phyloP scores from a whole-genome alignment of 2,329 filamentous ascomycete species.

The Neophaeococcomyces mojaviensis region DNA sequence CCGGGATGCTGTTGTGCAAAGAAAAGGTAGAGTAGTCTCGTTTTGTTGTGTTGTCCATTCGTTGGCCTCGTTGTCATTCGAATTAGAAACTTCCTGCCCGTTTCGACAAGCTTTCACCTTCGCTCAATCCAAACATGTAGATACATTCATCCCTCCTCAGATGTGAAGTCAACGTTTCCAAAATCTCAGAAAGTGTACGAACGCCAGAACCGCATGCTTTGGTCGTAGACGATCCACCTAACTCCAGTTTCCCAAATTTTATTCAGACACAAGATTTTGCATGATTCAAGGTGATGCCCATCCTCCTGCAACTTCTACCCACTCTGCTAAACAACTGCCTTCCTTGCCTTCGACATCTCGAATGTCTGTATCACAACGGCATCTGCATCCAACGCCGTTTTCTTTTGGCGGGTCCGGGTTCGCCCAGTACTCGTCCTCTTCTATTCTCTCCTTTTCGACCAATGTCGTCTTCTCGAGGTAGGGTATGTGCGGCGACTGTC shows the following conservation, averaged over 20 bases:
- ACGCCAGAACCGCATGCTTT: constrained; percentile 14
- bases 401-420: constrained; percentile 79
- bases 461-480: constrained; percentile 74
- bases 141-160: constrained; percentile 40
- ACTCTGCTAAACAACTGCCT: constrained; percentile 88
- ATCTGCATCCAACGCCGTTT: constrained; percentile 94
- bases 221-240: constrained; percentile 9
- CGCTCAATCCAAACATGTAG: constrained; percentile 7
- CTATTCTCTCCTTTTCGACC: constrained; percentile 73
- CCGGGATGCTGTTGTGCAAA: no score
- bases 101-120: no score
- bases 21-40: no score
- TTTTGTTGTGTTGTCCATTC: no score
- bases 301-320: constrained; percentile 94
- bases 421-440: constrained; percentile 97
- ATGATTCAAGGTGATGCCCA: constrained; percentile 58
- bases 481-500: constrained; percentile 72
- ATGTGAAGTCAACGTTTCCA: constrained; percentile 29
- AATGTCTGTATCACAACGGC: constrained; percentile 93
- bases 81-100: no score
- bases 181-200: constrained; percentile 6
- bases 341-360: constrained; percentile 97
- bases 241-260: constrained; percentile 10
- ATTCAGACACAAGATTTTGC: constrained; percentile 16
- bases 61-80: no score